A percentile compares a stretch with the other conserved stretches of the same genome.
phyloP scores from a whole-genome alignment of 208 protist species.

The Wallacemonas rigidus region DNA sequence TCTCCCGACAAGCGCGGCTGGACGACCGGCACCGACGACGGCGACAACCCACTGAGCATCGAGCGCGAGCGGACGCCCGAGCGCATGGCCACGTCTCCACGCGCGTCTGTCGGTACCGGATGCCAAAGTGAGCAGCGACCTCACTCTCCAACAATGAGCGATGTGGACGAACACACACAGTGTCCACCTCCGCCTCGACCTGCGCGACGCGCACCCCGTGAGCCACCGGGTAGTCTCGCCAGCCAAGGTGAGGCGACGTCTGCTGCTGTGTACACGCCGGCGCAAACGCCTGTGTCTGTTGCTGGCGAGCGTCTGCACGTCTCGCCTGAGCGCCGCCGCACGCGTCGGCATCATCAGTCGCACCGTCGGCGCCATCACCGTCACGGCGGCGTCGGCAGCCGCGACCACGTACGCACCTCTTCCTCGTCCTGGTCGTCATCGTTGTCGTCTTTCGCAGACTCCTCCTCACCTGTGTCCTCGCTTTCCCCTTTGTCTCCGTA shows the following conservation, averaged over 20 bases:
- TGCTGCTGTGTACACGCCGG: background rate
- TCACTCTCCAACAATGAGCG: background rate
- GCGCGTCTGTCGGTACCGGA: too few species aligned
- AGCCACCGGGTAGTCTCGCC: background rate
- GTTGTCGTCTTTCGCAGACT: background rate
- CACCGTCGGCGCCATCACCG: too few species aligned
- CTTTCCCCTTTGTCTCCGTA: too few species aligned
- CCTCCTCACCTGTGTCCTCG: background rate
- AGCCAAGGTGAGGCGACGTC: background rate
- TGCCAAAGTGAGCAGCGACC: too few species aligned
- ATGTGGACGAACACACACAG: slow-evolving; percentile 11
- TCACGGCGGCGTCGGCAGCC: too few species aligned
- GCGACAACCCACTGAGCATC: slow-evolving; percentile 2
- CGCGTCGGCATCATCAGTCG: too few species aligned
- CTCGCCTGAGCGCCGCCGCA: slow-evolving; percentile 24
- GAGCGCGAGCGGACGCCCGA: slow-evolving; percentile 12
- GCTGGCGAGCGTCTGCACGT: slow-evolving; percentile 30
- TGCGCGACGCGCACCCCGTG: background rate
- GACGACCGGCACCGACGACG: background rate
- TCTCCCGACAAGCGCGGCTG: background rate
- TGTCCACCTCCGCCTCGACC: slow-evolving; percentile 1
- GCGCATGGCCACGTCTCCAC: background rate
- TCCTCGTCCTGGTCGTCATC: slow-evolving; percentile 15
- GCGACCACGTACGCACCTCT: background rate
- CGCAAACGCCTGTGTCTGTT: background rate